Base-by-base conservation (phyloP, 2,329 filamentous ascomycete species). In the Botryosphaeria dothidea region DNA sequence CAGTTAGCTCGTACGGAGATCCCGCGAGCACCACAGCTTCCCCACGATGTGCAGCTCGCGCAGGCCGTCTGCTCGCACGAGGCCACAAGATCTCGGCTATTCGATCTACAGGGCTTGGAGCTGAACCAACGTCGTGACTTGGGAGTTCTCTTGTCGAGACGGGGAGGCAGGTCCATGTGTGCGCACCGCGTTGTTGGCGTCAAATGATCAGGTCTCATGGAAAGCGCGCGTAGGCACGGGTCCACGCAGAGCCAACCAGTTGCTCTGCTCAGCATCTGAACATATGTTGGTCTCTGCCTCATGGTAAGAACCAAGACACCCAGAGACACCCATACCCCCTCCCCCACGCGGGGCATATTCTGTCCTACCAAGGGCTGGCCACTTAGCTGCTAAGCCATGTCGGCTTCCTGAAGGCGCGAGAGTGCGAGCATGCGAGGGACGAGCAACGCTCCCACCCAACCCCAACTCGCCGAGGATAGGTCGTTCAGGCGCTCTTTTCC, bases 191-290 rank as follows among this genome's bases (percentile, higher is more conserved):
- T 31, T 17, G 25, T 29, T 17, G 21, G 36, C 36, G 52, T 57
- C 54, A 58, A 58, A 29, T 45, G 54, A 58, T 31, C 54, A 31
- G 23, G 54, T 58, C 25, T 58, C 54, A 58, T 58, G 36, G 21
- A 45, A 31, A 19, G 38, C 15, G 25, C 31, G 38, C 54, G 54
- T 58, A 45, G 54, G 38, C 54, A 45, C 54, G 54, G 56, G 36
- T 46, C 13, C 25, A 46, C 11, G 56, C 27, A 25, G 41, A 36
- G 41, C 56, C 56, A 60, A 60, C 17, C 56, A 60, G 6, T 2
- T 23, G 25, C 56, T 15, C 43, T 41, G 17, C 31, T 23, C 13
- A 13, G 34, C 34, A 27, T 43, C 23, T 2, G 52, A 58, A 15
- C 38, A 45, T 21, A 25, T 27, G 54, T 58, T 45, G 54, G 54